phyloP scores from a whole-genome alignment of 495 filamentous ascomycete genomes.

The Penicillium salamii region DNA sequence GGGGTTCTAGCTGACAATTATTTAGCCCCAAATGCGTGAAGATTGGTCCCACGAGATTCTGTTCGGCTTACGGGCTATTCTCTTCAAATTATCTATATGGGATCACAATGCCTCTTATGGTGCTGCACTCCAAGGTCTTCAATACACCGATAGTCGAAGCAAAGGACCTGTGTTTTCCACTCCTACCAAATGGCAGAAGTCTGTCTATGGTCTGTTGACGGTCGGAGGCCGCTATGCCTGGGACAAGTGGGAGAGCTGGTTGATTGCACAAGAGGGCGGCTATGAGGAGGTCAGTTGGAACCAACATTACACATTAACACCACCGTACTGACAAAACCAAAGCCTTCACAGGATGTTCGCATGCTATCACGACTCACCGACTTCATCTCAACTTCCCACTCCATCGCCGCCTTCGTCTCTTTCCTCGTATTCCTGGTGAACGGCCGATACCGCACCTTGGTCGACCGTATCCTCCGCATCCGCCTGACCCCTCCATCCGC shows the following conservation, averaged over 20 bases:
- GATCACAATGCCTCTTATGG: constrained; percentile 95
- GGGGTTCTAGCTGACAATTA: neutral
- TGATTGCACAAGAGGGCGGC: constrained; percentile 69
- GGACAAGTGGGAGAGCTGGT: constrained; percentile 86
- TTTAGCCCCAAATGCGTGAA: constrained; percentile 60
- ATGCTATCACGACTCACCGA: constrained; percentile 67
- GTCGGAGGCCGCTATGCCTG: constrained; percentile 86
- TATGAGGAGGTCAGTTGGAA: constrained; percentile 54
- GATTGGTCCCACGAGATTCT: constrained; percentile 87
- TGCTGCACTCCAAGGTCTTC: constrained; percentile 84
- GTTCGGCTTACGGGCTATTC: constrained; percentile 67
- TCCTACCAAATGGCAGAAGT: constrained; percentile 76
- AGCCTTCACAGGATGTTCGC: constrained; percentile 50
- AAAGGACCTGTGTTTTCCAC: constrained; percentile 56
- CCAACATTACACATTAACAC: neutral
- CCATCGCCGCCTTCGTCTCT: constrained; percentile 73
- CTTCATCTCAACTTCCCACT: constrained; percentile 66
- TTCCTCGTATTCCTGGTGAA: constrained; percentile 89
- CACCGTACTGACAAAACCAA: constrained; percentile 22
- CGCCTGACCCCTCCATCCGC: constrained; percentile 78
- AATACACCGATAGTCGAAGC: constrained; percentile 80
- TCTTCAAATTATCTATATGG: constrained; percentile 97
- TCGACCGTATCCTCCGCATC: constrained; percentile 83
- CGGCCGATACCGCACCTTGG: constrained; percentile 83
- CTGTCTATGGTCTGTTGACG: constrained; percentile 76